A percentile compares a stretch with the other conserved stretches of the same genome.
These are phyloP conservation scores for Parasitella parasitica DNA, from an alignment of 371 early-diverging fungal species.

Conservation along the genomic window DNA sequence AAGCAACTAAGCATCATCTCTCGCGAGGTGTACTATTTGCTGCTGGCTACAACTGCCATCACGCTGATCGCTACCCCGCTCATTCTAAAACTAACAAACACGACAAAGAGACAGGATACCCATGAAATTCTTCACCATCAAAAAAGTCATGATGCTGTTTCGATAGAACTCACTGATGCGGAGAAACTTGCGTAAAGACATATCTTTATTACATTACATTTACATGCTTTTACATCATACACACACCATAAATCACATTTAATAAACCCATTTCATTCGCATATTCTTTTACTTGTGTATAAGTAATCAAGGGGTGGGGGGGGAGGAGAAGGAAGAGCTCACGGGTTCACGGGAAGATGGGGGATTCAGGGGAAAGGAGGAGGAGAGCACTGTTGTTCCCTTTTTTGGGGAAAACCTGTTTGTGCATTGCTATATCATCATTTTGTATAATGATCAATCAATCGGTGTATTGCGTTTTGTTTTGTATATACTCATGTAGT, in stretches of 20 bases:
- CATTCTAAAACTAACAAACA: constrained; percentile 45
- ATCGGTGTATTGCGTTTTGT: neutral
- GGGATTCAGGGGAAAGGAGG: neutral
- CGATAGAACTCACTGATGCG: constrained; percentile 1
- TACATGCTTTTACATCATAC: neutral
- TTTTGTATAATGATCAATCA: neutral
- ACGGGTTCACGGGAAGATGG: no score
- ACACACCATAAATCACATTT: neutral
- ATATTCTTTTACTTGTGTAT: neutral
- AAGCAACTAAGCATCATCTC: constrained; percentile 56
- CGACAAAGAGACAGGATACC: neutral
- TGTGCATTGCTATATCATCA: neutral
- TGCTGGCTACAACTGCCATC: constrained; percentile 56
- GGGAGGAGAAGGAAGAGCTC: neutral
- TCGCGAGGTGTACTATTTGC: constrained; percentile 59
- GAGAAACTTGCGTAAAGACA: constrained; percentile 5
- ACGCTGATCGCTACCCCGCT: constrained; percentile 56
- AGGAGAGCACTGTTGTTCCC: neutral
- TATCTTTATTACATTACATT: neutral
- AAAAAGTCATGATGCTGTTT: neutral
- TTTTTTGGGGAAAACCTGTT: neutral
- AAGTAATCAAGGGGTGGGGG: neutral
- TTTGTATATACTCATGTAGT: neutral
- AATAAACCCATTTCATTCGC: neutral
- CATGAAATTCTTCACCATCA: constrained; percentile 11